These are phyloP conservation scores for Turritis glabra DNA, from an alignment of 345 rosid genomes.

Conservation along the genomic window DNA sequence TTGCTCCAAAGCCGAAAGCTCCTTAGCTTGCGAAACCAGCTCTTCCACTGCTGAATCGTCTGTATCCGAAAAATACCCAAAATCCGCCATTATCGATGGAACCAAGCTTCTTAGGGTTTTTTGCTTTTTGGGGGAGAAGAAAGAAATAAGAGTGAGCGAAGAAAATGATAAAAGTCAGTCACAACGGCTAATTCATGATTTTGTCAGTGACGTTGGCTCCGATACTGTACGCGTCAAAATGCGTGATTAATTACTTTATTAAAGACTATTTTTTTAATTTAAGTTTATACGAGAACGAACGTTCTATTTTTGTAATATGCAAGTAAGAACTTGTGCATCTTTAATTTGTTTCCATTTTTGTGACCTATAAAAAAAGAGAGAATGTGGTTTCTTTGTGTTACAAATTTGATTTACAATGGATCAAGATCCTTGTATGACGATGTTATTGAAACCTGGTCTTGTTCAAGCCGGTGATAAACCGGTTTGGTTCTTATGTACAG, in stretches of 20 bases:
- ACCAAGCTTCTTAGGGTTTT: constrained; percentile 15
- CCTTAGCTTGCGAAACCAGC: constrained; percentile 63
- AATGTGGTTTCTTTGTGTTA: constrained; percentile 31
- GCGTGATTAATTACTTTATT: background rate
- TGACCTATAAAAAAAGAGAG: background rate
- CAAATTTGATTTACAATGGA: constrained; percentile 32
- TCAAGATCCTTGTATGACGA: constrained; percentile 32
- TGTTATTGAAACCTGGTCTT: constrained; percentile 41
- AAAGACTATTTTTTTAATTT: background rate
- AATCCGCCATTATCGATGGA: constrained; percentile 55
- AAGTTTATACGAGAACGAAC: background rate
- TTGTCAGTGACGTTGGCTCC: constrained; percentile 33
- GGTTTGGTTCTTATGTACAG: constrained; percentile 74
- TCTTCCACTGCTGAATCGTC: constrained; percentile 83
- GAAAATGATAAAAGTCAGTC: constrained; percentile 12
- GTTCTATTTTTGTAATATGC: background rate
- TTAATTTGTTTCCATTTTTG: background rate
- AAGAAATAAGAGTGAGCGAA: background rate
- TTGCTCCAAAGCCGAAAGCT: constrained; percentile 72
- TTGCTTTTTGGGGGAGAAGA: background rate
- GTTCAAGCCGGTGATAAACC: constrained; percentile 73
- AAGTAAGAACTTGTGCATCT: background rate
- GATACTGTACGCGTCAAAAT: constrained; percentile 3
- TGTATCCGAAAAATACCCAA: constrained; percentile 63
- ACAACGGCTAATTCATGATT: constrained; percentile 56